A percentile compares a stretch with the other conserved stretches of the same genome.
These are phyloP conservation scores for Penicillium ochrochloron DNA, from an alignment of 495 filamentous ascomycete species.

Conservation along the genomic window DNA sequence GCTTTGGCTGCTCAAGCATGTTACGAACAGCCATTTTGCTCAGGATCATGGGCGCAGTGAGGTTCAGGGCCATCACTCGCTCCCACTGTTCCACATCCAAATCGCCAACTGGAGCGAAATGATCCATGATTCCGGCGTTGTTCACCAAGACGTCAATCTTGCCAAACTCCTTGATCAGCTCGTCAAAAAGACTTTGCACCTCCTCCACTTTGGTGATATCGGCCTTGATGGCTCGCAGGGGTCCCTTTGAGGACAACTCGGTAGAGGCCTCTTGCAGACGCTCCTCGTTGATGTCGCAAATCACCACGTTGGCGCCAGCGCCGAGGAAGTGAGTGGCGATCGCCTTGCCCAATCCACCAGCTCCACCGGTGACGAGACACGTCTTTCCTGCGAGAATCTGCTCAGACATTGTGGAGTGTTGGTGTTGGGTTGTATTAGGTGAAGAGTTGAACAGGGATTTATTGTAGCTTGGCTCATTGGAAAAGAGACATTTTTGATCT, in stretches of 20 bases:
- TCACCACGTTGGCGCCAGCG: slow-evolving; percentile 47
- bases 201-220: slow-evolving; percentile 45
- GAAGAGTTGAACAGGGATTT: background rate
- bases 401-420: slow-evolving; percentile 23
- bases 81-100: slow-evolving; percentile 59
- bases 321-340: slow-evolving; percentile 42
- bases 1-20: slow-evolving; percentile 37
- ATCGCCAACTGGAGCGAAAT: slow-evolving; percentile 58
- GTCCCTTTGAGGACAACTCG: slow-evolving; percentile 41
- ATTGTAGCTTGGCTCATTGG: background rate
- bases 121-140: slow-evolving; percentile 59
- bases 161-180: slow-evolving; percentile 35
- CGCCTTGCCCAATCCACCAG: slow-evolving; percentile 51
- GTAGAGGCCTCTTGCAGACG: slow-evolving; percentile 43
- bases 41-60: slow-evolving; percentile 60
- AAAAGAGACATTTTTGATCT: background rate
- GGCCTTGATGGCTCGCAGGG: slow-evolving; percentile 41
- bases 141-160: slow-evolving; percentile 49
- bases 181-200: slow-evolving; percentile 42
- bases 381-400: slow-evolving; percentile 41
- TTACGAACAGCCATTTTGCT: slow-evolving; percentile 57
- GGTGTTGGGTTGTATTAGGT: background rate
- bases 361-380: slow-evolving; percentile 47
- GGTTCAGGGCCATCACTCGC: slow-evolving; percentile 60
- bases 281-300: slow-evolving; percentile 48